Evolutionary conservation across 163 green algal species (phyloP).

Genomic region (Chlorella variabilis): DNA sequence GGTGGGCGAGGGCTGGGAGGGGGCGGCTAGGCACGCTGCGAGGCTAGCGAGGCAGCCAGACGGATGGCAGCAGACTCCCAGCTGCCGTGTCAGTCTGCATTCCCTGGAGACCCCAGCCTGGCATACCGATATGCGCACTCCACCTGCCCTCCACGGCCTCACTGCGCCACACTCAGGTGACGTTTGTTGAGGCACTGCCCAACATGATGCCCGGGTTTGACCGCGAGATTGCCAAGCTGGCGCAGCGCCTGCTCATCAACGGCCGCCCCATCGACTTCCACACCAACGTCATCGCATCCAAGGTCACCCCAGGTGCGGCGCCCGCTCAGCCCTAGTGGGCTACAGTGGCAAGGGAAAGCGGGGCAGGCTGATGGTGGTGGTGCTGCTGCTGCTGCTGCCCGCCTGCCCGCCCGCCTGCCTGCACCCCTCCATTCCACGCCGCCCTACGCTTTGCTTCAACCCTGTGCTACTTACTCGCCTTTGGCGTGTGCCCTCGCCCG

Average conservation of each 20-base stretch:
- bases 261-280: slow-evolving; percentile 96
- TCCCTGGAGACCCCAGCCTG: too few species aligned
- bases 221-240: slow-evolving; percentile 94
- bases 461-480: not conserved
- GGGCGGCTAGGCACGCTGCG: not conserved
- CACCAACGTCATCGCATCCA: slow-evolving; percentile 88
- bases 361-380: too few species aligned
- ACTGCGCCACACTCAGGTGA: slow-evolving; percentile 75
- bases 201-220: slow-evolving; percentile 99
- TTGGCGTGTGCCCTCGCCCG: not conserved
- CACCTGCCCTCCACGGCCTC: too few species aligned
- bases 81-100: too few species aligned
- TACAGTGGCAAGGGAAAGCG: not conserved
- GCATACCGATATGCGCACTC: too few species aligned
- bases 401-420: not conserved
- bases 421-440: too few species aligned
- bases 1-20: not conserved
- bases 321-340: too few species aligned
- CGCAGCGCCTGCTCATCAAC: slow-evolving; percentile 94
- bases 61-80: too few species aligned
- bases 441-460: not conserved
- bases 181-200: slow-evolving; percentile 97
- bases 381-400: not conserved
- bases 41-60: too few species aligned
- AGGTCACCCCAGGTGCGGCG: slow-evolving; percentile 70